Percentiles rank a stretch among this genome's conserved stretches.
Conservation (phyloP, 805 yeast species). For the Metahyphopichia silvanorum region DNA sequence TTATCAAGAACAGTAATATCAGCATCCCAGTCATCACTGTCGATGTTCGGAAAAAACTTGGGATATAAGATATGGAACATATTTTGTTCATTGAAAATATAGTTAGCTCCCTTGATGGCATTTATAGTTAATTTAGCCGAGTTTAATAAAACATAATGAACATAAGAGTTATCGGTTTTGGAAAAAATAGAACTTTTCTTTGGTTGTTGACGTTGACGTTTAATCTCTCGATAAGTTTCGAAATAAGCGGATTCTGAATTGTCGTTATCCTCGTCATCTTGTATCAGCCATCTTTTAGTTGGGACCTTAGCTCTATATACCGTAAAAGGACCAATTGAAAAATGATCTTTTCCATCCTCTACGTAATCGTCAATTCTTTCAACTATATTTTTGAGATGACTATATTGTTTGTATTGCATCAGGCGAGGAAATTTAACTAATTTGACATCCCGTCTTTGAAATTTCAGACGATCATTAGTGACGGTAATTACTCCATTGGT, state of each 20-base stretch:
- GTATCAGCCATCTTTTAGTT: not conserved
- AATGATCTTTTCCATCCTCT: slow-evolving; percentile 1
- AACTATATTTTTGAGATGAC: slow-evolving; percentile 36
- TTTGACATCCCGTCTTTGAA: slow-evolving; percentile 45
- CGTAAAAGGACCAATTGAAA: slow-evolving; percentile 23
- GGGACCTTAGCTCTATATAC: slow-evolving; percentile 9
- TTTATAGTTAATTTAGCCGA: slow-evolving; percentile 37
- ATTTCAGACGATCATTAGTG: slow-evolving; percentile 18
- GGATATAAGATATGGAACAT: slow-evolving; percentile 44
- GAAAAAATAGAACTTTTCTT: slow-evolving; percentile 15
- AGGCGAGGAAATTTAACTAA: slow-evolving; percentile 37
- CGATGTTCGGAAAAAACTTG: slow-evolving; percentile 40
- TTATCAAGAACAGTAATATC: slow-evolving; percentile 13
- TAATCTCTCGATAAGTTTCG: no score
- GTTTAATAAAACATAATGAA: slow-evolving; percentile 32
- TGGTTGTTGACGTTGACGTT: no score
- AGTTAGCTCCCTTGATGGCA: slow-evolving; percentile 39
- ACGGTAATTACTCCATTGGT: slow-evolving; percentile 8
- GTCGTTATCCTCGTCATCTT: not conserved
- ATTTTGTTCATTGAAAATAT: slow-evolving; percentile 37
- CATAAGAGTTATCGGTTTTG: slow-evolving; percentile 26
- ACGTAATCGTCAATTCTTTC: slow-evolving; percentile 23
- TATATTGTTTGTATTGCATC: slow-evolving; percentile 34
- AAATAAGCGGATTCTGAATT: not conserved
- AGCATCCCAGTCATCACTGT: slow-evolving; percentile 39